A percentile compares a stretch with the other conserved stretches of the same genome.
phyloP scores from a whole-genome alignment of 164 flowering plant species.

The Liriodendron chinense region DNA sequence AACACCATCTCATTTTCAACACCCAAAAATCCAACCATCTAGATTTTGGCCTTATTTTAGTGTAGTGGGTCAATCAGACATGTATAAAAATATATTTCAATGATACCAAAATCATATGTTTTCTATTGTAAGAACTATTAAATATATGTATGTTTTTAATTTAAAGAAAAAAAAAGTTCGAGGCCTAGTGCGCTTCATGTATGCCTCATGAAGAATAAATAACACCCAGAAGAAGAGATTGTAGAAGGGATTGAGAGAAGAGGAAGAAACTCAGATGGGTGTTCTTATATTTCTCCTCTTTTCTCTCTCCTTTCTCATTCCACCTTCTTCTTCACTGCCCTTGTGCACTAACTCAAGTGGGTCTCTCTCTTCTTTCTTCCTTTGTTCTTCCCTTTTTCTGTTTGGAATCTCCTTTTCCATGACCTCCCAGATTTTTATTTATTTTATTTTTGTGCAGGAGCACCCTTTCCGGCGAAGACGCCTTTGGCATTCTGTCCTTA shows the following conservation, averaged over 20 bases:
- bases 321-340: slow-evolving; percentile 43
- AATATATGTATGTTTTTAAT: no score
- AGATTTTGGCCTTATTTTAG: no score
- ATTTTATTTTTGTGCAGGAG: slow-evolving; percentile 35
- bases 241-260: neutral
- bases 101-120: no score
- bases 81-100: no score
- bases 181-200: neutral
- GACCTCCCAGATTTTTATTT: neutral
- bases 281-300: slow-evolving; percentile 5
- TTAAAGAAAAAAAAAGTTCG: neutral
- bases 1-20: neutral
- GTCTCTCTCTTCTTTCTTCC: slow-evolving; percentile 16
- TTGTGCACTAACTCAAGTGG: slow-evolving; percentile 65
- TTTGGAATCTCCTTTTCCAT: neutral
- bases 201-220: neutral
- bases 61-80: neutral
- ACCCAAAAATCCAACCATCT: neutral
- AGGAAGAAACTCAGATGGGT: slow-evolving; percentile 1
- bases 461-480: slow-evolving; percentile 43
- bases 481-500: slow-evolving; percentile 66
- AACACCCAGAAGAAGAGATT: neutral
- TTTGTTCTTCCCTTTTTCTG: neutral
- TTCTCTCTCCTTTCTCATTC: slow-evolving; percentile 31
- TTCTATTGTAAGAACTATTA: no score